Evolutionary conservation across 2,329 filamentous ascomycete genomes (phyloP).

Genomic region (Fusarium dlaminii): DNA sequence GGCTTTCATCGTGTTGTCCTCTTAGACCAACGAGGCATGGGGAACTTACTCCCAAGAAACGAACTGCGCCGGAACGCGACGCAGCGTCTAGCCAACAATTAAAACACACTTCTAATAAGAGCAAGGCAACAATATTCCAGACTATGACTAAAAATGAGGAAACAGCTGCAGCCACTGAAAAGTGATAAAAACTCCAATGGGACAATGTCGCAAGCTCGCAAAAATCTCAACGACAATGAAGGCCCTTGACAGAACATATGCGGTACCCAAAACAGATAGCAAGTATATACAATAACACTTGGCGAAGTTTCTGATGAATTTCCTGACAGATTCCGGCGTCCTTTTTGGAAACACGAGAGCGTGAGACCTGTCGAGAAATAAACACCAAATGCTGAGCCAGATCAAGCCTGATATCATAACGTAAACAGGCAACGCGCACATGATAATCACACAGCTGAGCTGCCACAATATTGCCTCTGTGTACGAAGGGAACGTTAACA

Average conservation of each 20-base stretch:
- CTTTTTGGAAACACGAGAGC: neutral
- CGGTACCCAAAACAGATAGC: neutral
- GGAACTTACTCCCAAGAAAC: neutral
- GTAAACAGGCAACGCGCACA: neutral
- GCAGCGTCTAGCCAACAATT: neutral
- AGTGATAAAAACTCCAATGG: neutral
- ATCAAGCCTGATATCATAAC: neutral
- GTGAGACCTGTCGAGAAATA: neutral
- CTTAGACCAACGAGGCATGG: neutral
- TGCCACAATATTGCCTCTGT: neutral
- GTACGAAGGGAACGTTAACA: neutral
- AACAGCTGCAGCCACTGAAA: neutral
- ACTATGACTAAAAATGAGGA: neutral
- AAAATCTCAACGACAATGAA: neutral
- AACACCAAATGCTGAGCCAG: neutral
- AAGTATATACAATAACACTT: neutral
- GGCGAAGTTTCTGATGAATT: neutral
- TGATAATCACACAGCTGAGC: neutral
- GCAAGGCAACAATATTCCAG: fast-evolving
- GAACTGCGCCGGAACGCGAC: neutral
- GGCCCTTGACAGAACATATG: neutral
- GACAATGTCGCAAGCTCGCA: neutral
- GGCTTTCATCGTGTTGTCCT: neutral
- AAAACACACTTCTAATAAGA: too few species aligned
- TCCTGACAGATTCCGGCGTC: neutral